Percentiles rank a stretch among this genome's conserved stretches.
These are phyloP conservation scores for Fusarium dlaminii DNA, from an alignment of 2,329 filamentous ascomycete species.

Conservation along the genomic window DNA sequence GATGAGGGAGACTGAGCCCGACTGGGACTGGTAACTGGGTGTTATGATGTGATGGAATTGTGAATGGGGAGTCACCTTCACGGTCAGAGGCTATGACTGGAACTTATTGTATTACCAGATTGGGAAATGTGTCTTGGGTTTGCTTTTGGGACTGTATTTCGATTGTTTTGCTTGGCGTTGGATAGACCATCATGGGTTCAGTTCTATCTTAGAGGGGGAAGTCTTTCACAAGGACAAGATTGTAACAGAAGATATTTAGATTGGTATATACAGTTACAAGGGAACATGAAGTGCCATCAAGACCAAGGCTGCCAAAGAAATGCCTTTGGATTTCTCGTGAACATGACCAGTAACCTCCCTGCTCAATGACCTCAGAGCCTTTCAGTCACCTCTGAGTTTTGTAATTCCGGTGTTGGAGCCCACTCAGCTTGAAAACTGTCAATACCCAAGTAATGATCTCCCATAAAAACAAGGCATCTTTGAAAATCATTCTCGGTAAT, in stretches of 20 bases:
- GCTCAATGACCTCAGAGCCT: not conserved
- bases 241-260: not conserved
- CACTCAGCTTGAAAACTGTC: not conserved
- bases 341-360: not conserved
- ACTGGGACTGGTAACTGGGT: slow-evolving; percentile 49
- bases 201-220: not conserved
- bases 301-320: not conserved
- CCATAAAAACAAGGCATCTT: not conserved
- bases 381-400: not conserved
- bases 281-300: not conserved
- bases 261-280: not conserved
- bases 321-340: not conserved
- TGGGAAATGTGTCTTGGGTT: not conserved
- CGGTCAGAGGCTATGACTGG: not conserved
- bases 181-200: not conserved
- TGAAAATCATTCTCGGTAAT: not conserved
- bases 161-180: slow-evolving; percentile 6
- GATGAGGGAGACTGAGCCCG: slow-evolving; percentile 52
- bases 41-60: not conserved
- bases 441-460: not conserved
- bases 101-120: not conserved
- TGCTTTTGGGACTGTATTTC: not conserved
- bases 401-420: not conserved
- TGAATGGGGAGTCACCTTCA: not conserved
- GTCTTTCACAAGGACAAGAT: not conserved